Conservation (phyloP, 2,329 filamentous ascomycete genomes). For the Arthrobotrys iridis region DNA sequence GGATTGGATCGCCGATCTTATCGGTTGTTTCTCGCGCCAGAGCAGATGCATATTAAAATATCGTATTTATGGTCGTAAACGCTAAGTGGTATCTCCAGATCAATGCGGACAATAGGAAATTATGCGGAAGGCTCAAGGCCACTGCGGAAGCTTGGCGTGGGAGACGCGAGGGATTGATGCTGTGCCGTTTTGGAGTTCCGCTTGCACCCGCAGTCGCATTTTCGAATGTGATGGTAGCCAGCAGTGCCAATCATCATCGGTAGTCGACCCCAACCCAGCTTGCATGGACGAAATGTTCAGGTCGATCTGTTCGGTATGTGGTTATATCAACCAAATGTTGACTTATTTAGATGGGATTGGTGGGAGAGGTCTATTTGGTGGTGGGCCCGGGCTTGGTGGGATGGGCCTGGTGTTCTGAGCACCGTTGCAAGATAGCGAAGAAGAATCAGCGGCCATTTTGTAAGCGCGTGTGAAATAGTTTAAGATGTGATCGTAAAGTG, state of each 20-base stretch:
- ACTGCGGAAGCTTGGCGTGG: not conserved
- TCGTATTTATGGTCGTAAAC: constrained; percentile 45
- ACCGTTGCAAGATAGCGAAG: constrained; percentile 58
- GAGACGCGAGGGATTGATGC: not conserved
- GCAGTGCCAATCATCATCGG: not conserved
- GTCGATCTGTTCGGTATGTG: not conserved
- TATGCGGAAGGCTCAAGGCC: constrained; percentile 6
- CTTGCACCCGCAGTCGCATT: not conserved
- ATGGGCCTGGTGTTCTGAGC: constrained; percentile 56
- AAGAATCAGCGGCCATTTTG: constrained; percentile 58
- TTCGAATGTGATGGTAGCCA: constrained; percentile 8
- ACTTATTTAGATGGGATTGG: constrained; percentile 56
- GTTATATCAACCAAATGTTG: not conserved
- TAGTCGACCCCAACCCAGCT: not conserved
- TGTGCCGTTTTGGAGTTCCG: constrained; percentile 1
- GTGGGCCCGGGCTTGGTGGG: constrained; percentile 58
- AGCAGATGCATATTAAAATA: constrained; percentile 53
- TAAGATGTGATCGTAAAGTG: constrained; percentile 6
- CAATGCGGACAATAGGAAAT: constrained; percentile 35
- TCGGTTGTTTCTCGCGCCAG: constrained; percentile 23
- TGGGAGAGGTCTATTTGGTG: constrained; percentile 59
- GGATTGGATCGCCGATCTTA: not conserved
- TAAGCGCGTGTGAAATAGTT: not conserved
- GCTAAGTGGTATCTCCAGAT: constrained; percentile 53
- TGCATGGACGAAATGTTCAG: constrained; percentile 6